Percentiles rank a stretch among this genome's conserved stretches.
Evolutionary conservation across 1,284 basidiomycete genomes (phyloP).

Genomic region (Pholiota adiposa): DNA sequence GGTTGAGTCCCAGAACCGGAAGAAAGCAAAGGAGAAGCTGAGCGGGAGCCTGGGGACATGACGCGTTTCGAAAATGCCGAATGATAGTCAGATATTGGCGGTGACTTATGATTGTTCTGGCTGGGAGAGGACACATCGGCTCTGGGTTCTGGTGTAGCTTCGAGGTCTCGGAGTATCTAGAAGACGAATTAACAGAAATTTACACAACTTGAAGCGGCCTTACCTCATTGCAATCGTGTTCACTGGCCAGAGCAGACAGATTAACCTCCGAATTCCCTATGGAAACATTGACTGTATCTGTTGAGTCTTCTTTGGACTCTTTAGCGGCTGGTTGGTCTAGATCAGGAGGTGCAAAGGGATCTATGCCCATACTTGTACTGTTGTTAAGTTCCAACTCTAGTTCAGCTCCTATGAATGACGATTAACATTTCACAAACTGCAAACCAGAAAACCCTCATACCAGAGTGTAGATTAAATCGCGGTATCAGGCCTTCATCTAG

Average conservation of each 20-base stretch:
- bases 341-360: conserved; percentile 27
- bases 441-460: conserved; percentile 19
- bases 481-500: conserved; percentile 47
- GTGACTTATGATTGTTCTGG: conserved; percentile 7
- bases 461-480: conserved; percentile 42
- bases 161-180: conserved; percentile 14
- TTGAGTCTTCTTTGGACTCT: conserved; percentile 24
- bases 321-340: conserved; percentile 19
- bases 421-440: background rate
- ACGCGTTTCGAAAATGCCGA: conserved; percentile 19
- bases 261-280: conserved; percentile 34
- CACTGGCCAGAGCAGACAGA: conserved; percentile 22
- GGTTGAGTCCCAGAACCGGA: conserved; percentile 10
- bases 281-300: conserved; percentile 30
- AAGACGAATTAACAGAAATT: background rate
- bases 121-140: background rate
- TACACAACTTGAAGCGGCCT: background rate
- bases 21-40: conserved; percentile 28
- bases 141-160: conserved; percentile 5
- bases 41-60: conserved; percentile 30
- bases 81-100: conserved; percentile 13
- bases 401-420: conserved; percentile 9
- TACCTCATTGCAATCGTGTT: conserved; percentile 25
- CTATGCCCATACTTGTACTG: conserved; percentile 18
- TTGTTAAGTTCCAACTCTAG: conserved; percentile 11